Evolutionary conservation across 106 monocot species (phyloP), one percentile per base, ranked within the genome.

Genomic region (Dactylorhiza incarnata): DNA sequence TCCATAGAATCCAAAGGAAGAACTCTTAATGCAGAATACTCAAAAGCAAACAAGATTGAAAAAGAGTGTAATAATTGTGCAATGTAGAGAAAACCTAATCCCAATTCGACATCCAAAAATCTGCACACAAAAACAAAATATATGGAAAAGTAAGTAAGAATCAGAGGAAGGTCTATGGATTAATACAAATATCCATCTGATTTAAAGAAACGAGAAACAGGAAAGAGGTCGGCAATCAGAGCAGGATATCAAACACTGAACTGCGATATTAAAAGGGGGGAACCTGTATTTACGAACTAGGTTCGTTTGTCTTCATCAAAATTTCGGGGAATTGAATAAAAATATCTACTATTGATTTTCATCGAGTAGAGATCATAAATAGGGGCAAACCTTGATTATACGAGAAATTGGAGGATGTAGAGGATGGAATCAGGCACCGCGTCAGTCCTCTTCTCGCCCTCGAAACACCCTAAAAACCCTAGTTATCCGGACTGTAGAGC

Each of bases 1-100:
- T 26, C 24, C 66, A 66, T 26, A 66, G 29, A 29, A 66, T 66
- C 66, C 66, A 24, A 66, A 66, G 26, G 66, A 66, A 29, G 66
- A 66, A 7, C 22, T 58, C 58, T 58, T 58, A 58, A 5, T 58
- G 20, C 11, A 7, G 22, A 58, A 58, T 19, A 58, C 58, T 58
- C 19, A 66, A 66, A 29, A 66, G 12, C 26, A 66, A 29, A 26
- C 66, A 20, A 20, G 66, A 29, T 29, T 7, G 7, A 25, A 25
- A 66, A 29, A 4, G 65, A 29, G 26, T 24, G 12, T 26, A 26
- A 23, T 11, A 66, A 29, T 37, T 25, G 66, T 37, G 24, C 24
- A 66, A 23, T 3, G 11, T 37, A 23, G 6, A 66, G 25, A 66
- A 20, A 29, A 9, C 29, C 29, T 20, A 12, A 58, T 13, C 55